Evolutionary conservation across 2,329 filamentous ascomycete genomes (phyloP).

Genomic region (Venturia pyrina): DNA sequence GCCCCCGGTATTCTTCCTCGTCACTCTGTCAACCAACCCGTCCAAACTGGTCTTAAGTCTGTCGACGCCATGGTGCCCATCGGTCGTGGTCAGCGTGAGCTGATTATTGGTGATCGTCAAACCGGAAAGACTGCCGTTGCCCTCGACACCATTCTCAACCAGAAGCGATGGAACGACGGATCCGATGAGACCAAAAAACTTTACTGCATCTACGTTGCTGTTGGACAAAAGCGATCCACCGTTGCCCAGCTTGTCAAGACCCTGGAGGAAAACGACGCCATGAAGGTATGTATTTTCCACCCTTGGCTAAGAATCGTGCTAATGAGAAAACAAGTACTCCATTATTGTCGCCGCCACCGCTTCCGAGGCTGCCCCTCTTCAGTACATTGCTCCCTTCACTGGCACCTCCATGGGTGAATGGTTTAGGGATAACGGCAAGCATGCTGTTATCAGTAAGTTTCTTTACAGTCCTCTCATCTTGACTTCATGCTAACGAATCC

Average conservation of each 20-base stretch:
- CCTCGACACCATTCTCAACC: conserved; percentile 97
- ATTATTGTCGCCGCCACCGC: conserved; percentile 92
- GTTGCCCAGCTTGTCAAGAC: conserved; percentile 99
- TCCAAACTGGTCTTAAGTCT: conserved; percentile 99
- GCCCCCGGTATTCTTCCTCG: conserved; percentile 96
- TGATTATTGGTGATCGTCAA: conserved; percentile 99
- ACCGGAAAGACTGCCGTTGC: conserved; percentile 99
- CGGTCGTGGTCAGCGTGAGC: conserved; percentile 98
- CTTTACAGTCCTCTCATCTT: too few relatives aligned
- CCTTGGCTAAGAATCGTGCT: not conserved
- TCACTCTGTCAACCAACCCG: conserved; percentile 93
- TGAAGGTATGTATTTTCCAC: conserved; percentile 50
- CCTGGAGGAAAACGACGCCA: conserved; percentile 97
- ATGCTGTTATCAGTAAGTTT: conserved; percentile 58
- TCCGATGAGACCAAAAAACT: conserved; percentile 95
- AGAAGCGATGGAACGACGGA: conserved; percentile 91
- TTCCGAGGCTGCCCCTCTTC: conserved; percentile 80
- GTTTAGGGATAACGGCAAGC: conserved; percentile 24
- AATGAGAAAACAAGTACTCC: conserved; percentile 47
- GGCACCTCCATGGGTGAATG: conserved; percentile 53
- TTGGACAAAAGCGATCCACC: conserved; percentile 99
- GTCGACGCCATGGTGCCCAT: conserved; percentile 99
- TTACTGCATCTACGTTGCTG: conserved; percentile 98
- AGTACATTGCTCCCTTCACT: conserved; percentile 91
- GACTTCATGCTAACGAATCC: too few relatives aligned